These are phyloP conservation scores for Streptanthus diversifolius DNA, from an alignment of 345 rosid species.

Conservation along the genomic window DNA sequence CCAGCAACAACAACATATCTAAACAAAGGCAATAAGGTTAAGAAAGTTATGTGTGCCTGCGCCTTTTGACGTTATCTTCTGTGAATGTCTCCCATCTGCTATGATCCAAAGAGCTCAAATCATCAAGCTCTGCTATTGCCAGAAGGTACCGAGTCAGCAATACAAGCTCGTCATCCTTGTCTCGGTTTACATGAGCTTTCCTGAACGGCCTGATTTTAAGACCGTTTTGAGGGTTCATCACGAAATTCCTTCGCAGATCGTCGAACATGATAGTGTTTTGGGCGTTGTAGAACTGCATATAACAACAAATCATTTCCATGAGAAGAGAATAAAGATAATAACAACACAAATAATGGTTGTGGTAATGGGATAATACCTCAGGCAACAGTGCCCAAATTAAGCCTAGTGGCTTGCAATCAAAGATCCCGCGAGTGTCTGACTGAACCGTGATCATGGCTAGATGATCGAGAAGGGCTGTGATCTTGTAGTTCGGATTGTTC, in stretches of 20 bases:
- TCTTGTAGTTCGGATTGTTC: slow-evolving; percentile 78
- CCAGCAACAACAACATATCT: neutral
- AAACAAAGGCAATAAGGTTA: slow-evolving; percentile 1
- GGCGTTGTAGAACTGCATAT: slow-evolving; percentile 66
- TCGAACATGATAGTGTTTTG: slow-evolving; percentile 97
- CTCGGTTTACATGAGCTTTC: slow-evolving; percentile 86
- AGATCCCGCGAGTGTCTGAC: slow-evolving; percentile 75
- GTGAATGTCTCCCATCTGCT: slow-evolving; percentile 63
- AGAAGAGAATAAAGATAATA: neutral
- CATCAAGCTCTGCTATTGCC: slow-evolving; percentile 79
- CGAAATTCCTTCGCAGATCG: slow-evolving; percentile 79
- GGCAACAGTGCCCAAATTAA: slow-evolving; percentile 87
- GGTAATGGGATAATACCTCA: slow-evolving; percentile 46
- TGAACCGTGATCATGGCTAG: slow-evolving; percentile 94
- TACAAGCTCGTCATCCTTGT: slow-evolving; percentile 78
- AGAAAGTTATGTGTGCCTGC: slow-evolving; percentile 43
- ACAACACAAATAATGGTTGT: neutral
- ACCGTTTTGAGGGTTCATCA: slow-evolving; percentile 95
- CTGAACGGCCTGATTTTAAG: slow-evolving; percentile 73
- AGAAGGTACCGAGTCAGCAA: slow-evolving; percentile 83
- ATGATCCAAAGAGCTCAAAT: slow-evolving; percentile 73
- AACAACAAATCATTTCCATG: neutral
- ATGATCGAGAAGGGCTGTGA: slow-evolving; percentile 91
- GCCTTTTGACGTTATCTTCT: slow-evolving; percentile 64
- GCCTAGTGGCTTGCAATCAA: slow-evolving; percentile 94